Conservation (phyloP, 352 stramenopile genomes). For the Pythium aristosporum region DNA sequence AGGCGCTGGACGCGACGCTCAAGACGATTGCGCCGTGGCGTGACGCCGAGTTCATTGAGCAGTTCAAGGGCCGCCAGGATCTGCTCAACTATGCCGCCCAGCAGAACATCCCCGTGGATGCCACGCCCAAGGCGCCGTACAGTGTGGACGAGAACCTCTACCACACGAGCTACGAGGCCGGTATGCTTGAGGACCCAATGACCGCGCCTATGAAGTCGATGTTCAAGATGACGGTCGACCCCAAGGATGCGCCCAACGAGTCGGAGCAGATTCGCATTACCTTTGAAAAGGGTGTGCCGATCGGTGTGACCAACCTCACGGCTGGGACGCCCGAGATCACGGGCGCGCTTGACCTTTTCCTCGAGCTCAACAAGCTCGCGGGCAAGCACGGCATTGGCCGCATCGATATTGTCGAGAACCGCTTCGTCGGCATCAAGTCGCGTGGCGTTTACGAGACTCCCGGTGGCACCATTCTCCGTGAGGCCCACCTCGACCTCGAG, state of each 20-base stretch:
- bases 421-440: constrained; percentile 99
- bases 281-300: constrained; percentile 95
- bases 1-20: constrained; percentile 95
- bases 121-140: constrained; percentile 97
- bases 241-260: constrained; percentile 92
- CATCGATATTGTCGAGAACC: constrained; percentile 99
- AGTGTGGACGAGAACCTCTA: constrained; percentile 99
- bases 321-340: constrained; percentile 84
- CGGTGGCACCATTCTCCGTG: constrained; percentile 91
- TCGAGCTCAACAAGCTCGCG: constrained; percentile 96
- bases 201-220: constrained; percentile 92
- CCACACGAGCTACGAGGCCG: constrained; percentile 98
- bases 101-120: constrained; percentile 97
- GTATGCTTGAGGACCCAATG: constrained; percentile 95
- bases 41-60: constrained; percentile 97
- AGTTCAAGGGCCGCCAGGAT: constrained; percentile 97
- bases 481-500: constrained; percentile 91
- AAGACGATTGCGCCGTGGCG: constrained; percentile 97
- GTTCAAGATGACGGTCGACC: constrained; percentile 98
- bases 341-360: constrained; percentile 94
- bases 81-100: constrained; percentile 96
- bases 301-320: constrained; percentile 91
- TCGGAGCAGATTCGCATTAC: constrained; percentile 92
- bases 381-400: constrained; percentile 96
- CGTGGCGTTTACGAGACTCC: constrained; percentile 99